Evolutionary conservation across 1,284 basidiomycete genomes (phyloP), one percentile per base, ranked within the genome.

Genomic region (Malassezia vespertilionis): DNA sequence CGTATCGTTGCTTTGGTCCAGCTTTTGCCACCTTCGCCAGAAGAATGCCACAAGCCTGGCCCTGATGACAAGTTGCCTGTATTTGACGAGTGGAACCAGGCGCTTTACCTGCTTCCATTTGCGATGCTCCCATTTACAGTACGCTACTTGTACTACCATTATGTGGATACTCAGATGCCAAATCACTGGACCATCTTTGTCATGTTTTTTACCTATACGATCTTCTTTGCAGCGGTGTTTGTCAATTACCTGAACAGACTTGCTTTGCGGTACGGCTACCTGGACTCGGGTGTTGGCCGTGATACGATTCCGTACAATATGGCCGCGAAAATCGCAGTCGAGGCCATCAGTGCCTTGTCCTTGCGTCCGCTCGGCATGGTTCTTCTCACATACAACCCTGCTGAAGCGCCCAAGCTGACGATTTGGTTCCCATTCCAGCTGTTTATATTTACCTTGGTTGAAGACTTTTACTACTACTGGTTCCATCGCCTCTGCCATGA

Each of bases 401-500:
- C 27, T 1, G 36, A 46, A 10, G 39, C 44, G 0, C 28, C 54
- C 2, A 33, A 33, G 2, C 39, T 61, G 31, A 48, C 50, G 9
- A 14, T 51, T 0, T 57, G 54, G 57, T 15, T 57, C 1, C 57
- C 55, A 3, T 2, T 62, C 11, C 56, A 59, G 35, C 39, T 50
- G n/a, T 54, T 38, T 7, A 33, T 56, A 27, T 58, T 53, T 20
- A 51, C 52, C 4, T 27, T 55, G 4, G 43, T 52, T 15, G 48
- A 57, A 9, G 59, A 62, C 51, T 63, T 63, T 28, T 66, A 50
- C 45, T 68, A 63, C 53, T 67, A 63, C 57, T 56, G 54, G 53
- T 60, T 60, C 33, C 65, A 66, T 35, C 58, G 61, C 11, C 28
- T 45, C 3, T 60, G 62, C 57, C 65, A 66, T 43, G 58, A 63